These are phyloP conservation scores for Bryoglossum gracile DNA, from an alignment of 495 filamentous ascomycete genomes.

Conservation along the genomic window DNA sequence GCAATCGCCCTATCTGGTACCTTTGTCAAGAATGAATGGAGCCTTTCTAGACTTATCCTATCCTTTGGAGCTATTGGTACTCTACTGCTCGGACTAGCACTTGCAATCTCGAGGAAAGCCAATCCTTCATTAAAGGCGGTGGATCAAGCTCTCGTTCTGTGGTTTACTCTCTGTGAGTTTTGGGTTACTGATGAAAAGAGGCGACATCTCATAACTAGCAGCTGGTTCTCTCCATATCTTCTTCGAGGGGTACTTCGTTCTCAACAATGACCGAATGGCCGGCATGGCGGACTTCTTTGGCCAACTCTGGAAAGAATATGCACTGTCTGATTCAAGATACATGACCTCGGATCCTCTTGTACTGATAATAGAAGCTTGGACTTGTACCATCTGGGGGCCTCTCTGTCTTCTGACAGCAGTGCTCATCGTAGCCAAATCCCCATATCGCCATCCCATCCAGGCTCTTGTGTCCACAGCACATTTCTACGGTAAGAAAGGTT, in stretches of 20 bases:
- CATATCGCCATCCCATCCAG: constrained; percentile 47
- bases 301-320: constrained; percentile 58
- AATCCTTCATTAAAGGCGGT: constrained; percentile 32
- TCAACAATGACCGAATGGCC: constrained; percentile 37
- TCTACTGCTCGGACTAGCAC: constrained; percentile 37
- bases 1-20: constrained; percentile 31
- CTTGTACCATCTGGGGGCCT: constrained; percentile 47
- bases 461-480: constrained; percentile 47
- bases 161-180: constrained; percentile 52
- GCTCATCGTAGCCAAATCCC: constrained; percentile 38
- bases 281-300: constrained; percentile 41
- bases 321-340: constrained; percentile 51
- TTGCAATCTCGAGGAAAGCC: constrained; percentile 32
- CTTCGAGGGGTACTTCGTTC: constrained; percentile 51
- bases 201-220: constrained; percentile 13
- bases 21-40: constrained; percentile 43
- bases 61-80: constrained; percentile 39
- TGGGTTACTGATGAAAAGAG: not conserved
- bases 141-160: constrained; percentile 44
- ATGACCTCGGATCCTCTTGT: constrained; percentile 45
- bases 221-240: constrained; percentile 49
- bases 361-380: constrained; percentile 49
- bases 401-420: constrained; percentile 42
- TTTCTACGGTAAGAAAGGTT: constrained; percentile 52
- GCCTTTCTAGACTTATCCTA: constrained; percentile 40